phyloP scores from a whole-genome alignment of 345 rosid genomes.

The Syzygium aqueum region DNA sequence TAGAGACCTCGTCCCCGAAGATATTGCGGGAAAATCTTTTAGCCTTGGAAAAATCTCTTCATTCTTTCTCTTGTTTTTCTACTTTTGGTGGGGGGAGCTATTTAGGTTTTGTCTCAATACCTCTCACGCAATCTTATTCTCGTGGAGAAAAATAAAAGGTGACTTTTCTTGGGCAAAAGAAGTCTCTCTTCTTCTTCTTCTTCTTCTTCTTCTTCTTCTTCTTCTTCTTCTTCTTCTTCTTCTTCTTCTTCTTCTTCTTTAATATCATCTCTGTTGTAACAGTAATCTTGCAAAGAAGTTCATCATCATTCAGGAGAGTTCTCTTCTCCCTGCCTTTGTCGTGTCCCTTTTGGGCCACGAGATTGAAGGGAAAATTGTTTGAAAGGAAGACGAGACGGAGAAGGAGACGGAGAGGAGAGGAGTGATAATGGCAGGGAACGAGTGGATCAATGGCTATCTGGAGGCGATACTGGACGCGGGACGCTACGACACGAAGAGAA shows the following conservation, averaged over 20 bases:
- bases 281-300: background rate
- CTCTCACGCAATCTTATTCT: background rate
- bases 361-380: background rate
- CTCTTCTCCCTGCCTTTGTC: background rate
- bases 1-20: background rate
- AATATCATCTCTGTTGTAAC: background rate
- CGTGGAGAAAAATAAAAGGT: background rate
- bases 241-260: background rate
- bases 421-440: constrained; percentile 68
- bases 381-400: background rate
- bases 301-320: background rate
- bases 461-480: constrained; percentile 86
- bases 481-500: constrained; percentile 33
- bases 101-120: background rate
- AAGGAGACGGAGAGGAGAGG: background rate
- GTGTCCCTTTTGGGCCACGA: background rate
- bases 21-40: background rate
- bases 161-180: background rate
- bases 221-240: no score
- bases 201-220: no score
- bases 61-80: background rate
- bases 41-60: background rate
- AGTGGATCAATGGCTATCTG: constrained; percentile 84
- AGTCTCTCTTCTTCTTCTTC: background rate
- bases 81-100: background rate